phyloP scores from a whole-genome alignment of 805 yeast genomes.

The Starmerella kuoi region DNA sequence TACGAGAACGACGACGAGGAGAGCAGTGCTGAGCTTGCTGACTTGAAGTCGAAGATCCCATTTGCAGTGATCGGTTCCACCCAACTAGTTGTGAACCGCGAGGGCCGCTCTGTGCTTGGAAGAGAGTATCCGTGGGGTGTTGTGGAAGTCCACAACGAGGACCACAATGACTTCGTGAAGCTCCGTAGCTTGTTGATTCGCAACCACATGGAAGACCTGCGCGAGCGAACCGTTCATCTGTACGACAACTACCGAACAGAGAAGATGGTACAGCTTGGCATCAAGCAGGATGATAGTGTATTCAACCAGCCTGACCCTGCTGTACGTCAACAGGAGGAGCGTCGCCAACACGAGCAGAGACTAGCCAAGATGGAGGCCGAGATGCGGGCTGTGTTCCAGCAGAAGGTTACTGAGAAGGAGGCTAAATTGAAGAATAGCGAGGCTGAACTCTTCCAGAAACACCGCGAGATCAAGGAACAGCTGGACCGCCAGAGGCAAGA shows the following conservation, averaged over 20 bases:
- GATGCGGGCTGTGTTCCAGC: constrained; percentile 93
- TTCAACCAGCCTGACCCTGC: constrained; percentile 91
- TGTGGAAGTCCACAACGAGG: constrained; percentile 88
- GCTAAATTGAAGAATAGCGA: constrained; percentile 93
- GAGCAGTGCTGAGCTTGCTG: constrained; percentile 49
- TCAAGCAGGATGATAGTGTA: constrained; percentile 84
- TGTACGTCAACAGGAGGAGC: constrained; percentile 85
- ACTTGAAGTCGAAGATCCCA: constrained; percentile 63
- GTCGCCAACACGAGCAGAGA: constrained; percentile 83
- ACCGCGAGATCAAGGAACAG: constrained; percentile 94
- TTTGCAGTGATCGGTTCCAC: constrained; percentile 93
- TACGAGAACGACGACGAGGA: constrained; percentile 82
- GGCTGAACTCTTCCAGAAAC: constrained; percentile 88
- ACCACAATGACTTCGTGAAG: constrained; percentile 81
- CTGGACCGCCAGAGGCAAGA: constrained; percentile 76
- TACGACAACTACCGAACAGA: constrained; percentile 85
- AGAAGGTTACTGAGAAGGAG: constrained; percentile 92
- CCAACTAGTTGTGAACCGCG: constrained; percentile 46
- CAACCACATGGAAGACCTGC: constrained; percentile 84
- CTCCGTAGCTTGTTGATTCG: constrained; percentile 80
- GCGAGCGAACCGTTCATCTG: constrained; percentile 69
- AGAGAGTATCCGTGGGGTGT: constrained; percentile 96
- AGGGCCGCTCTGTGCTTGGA: constrained; percentile 77
- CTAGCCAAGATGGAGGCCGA: constrained; percentile 88
- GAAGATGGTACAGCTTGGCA: constrained; percentile 69